Evolutionary conservation across 768 basidiomycete species (phyloP).

Genomic region (Pleurotus citrinopileatus): DNA sequence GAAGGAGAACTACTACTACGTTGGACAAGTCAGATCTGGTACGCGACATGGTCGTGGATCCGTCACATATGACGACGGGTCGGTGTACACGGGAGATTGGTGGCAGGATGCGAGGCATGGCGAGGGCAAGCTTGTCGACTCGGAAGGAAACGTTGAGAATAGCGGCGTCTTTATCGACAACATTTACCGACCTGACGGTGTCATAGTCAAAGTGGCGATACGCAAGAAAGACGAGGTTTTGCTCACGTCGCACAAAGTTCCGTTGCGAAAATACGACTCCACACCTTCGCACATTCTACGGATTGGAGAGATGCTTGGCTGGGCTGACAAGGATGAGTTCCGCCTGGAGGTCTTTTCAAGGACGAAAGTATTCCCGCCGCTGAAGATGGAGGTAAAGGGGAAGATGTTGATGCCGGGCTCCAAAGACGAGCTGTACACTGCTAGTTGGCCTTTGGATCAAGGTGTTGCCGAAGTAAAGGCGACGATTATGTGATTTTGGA

Average conservation of each 20-base stretch:
- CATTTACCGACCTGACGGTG: slow-evolving; percentile 4
- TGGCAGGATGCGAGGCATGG: slow-evolving; percentile 13
- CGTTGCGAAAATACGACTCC: slow-evolving; percentile 8
- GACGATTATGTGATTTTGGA: neutral
- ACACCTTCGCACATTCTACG: slow-evolving; percentile 10
- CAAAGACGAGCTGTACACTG: neutral
- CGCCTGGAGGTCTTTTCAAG: slow-evolving; percentile 3
- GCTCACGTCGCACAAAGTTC: neutral
- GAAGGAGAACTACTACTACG: slow-evolving; percentile 12
- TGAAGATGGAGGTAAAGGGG: slow-evolving; percentile 5
- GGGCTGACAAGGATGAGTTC: slow-evolving; percentile 7
- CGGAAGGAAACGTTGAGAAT: neutral
- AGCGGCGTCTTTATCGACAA: slow-evolving; percentile 12
- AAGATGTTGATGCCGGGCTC: slow-evolving; percentile 3
- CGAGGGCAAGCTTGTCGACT: slow-evolving; percentile 8
- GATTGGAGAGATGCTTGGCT: slow-evolving; percentile 9
- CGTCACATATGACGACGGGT: slow-evolving; percentile 13
- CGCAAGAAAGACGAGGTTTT: neutral
- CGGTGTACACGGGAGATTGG: slow-evolving; percentile 16
- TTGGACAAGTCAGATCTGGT: slow-evolving; percentile 14
- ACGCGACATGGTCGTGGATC: slow-evolving; percentile 15
- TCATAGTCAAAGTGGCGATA: slow-evolving; percentile 1
- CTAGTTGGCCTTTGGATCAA: slow-evolving; percentile 5
- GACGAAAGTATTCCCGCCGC: neutral
- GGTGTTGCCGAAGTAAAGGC: slow-evolving; percentile 7